Base-by-base conservation (phyloP, 441 rosid species). In the Euphorbia schlechtendalii region DNA sequence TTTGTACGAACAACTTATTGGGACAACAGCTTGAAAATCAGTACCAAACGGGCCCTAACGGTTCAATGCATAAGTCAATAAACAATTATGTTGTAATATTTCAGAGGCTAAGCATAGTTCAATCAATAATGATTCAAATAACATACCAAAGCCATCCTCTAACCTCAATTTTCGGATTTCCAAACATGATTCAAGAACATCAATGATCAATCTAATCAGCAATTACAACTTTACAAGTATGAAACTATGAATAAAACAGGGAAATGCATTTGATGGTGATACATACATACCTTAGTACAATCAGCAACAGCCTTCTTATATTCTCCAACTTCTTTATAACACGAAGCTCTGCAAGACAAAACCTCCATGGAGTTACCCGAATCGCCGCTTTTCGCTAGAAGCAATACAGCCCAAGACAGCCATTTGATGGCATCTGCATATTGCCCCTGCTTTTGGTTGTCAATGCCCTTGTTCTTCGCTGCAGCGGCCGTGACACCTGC, bases 261-360 rank as follows among this genome's bases (percentile, higher is more conserved):
- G 57, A 45, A 51, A 59, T 11, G 41, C 66, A 65, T 28, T 57
- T 34, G 20, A 57, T 17, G 48, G 38, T 43, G n/a, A n/a, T n/a
- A n/a, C n/a, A n/a, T n/a, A n/a, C 32, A 70, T 85, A 88, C 97
- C 98, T 84, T 85, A 22, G 96, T 78, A 72, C 97, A 93, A 74
- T 90, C 99, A n/a, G 93, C 86, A 45, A 93, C 99, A 21, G 99
- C 99, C 80, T 93, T 88, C 82, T 93, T 93, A 77, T 93, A 88
- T 76, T 93, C 97, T 62, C 98, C 98, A 58, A 90, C 98, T 80
- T 93, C 98, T 80, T 90, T 93, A 79, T 90, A 93, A 69, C 98
- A 89, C 3, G 98, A 93, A 72, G 98, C 98, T 69, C 98, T 86
- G 77, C 77, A 69, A 2, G 96, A 79, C 68, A 88, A 83, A 68